Evolutionary conservation across 2,329 filamentous ascomycete genomes (phyloP), one percentile per base, ranked within the genome.

Genomic region (Talaromyces piceae): DNA sequence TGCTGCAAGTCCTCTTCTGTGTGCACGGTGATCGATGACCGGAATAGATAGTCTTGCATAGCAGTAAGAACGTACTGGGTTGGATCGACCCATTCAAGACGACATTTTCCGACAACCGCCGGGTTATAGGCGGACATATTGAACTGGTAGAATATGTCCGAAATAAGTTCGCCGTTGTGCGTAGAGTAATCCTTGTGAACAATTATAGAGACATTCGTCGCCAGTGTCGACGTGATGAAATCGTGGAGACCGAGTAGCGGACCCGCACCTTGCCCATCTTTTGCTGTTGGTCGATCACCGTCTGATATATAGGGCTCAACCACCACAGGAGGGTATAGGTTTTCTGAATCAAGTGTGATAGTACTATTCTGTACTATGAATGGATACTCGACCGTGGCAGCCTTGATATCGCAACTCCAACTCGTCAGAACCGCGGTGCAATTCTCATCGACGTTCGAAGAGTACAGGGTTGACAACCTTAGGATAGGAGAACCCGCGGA

Each of bases 1-100:
- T 18, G 4, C 8, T 46, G 44, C 5, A n/a, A 20, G 25, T 46
- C n/a, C 8, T 28, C 28, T 11, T 33, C 23, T 28, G 25, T 46
- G 28, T n/a, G 18, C 3, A 30, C 44, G 12, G 23, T 28, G 44
- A 46, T 28, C 8, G 44, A 28, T 13, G 44, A 28, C 28, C 44
- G 25, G 26, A 46, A 46, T 4, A 46, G 25, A 33, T 28, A 46
- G n/a, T 30, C 26, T 20, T 46, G 44, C 44, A 46, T 46, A 28
- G 44, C 44, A 12, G 25, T 46, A 20, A 46, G 25, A n/a, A 30
- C 28, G 28, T 46, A 46, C 44, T 28, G 44, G n/a, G 44, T 33
- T 33, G 44, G 44, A 28, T 33, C 20, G 11, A 30, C 20, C 44
- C 44, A 46, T 23, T 28, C 18, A 23, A 46, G 28, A 28, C 26